A percentile compares a stretch with the other conserved stretches of the same genome.
Conservation (phyloP, 2,329 filamentous ascomycete genomes). For the Aureobasidium sp. region DNA sequence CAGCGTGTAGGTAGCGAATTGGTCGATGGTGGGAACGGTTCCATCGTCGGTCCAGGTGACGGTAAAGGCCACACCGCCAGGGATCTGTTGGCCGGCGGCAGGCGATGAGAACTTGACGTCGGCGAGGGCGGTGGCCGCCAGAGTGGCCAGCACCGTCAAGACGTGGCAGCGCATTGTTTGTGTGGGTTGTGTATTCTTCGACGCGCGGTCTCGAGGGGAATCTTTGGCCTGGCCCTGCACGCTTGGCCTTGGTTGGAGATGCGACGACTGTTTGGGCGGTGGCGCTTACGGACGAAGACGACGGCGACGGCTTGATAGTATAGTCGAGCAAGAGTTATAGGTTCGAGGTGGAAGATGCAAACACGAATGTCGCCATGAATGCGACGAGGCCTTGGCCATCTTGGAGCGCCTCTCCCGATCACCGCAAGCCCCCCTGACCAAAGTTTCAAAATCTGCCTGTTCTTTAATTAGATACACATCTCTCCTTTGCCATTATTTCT, state of each 20-base stretch:
- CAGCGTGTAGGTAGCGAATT: constrained; percentile 47
- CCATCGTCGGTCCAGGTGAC: constrained; percentile 51
- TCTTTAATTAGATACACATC: not conserved
- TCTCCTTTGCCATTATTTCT: not conserved
- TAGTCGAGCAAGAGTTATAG: not conserved
- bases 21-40: constrained; percentile 38
- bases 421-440: not conserved
- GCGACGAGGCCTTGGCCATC: constrained; percentile 2
- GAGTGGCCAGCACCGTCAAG: constrained; percentile 1
- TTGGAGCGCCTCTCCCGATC: not conserved
- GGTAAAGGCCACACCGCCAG: constrained; percentile 42
- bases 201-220: not conserved
- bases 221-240: not conserved
- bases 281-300: not conserved
- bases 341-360: not conserved
- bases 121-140: constrained; percentile 31
- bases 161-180: constrained; percentile 3
- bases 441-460: not conserved
- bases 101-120: constrained; percentile 48
- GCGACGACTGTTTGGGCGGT: not conserved
- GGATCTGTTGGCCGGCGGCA: constrained; percentile 40
- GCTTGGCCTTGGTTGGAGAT: not conserved
- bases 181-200: not conserved
- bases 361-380: not conserved
- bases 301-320: not conserved